These are phyloP conservation scores for Rosellinia necatrix DNA, from an alignment of 2,329 filamentous ascomycete species.

Conservation along the genomic window DNA sequence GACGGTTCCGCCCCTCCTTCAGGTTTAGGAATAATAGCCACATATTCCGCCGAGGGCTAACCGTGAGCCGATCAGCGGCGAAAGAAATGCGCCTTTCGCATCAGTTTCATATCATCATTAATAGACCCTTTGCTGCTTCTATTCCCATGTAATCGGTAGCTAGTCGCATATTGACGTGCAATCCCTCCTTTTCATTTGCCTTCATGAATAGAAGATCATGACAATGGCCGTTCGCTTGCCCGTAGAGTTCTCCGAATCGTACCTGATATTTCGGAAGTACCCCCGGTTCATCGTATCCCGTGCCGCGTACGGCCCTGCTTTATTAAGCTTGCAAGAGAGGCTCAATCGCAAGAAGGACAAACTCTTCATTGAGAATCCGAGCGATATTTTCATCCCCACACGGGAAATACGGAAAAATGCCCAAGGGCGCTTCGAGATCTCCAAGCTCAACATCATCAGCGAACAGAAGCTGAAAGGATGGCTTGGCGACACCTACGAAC, in stretches of 20 bases:
- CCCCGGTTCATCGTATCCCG: constrained; percentile 17
- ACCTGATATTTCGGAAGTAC: constrained; percentile 20
- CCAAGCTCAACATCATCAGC: constrained; percentile 17
- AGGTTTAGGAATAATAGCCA: too few relatives aligned
- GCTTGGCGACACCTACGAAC: constrained; percentile 19
- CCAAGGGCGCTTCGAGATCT: constrained; percentile 9
- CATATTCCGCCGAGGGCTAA: too few relatives aligned
- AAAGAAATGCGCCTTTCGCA: too few relatives aligned
- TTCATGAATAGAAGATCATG: not conserved
- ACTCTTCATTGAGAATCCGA: constrained; percentile 11
- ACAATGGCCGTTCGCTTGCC: constrained; percentile 12
- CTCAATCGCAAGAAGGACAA: constrained; percentile 19
- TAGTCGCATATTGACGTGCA: too few relatives aligned
- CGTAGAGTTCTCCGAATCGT: constrained; percentile 21
- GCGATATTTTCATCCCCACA: constrained; percentile 13
- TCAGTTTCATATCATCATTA: too few relatives aligned
- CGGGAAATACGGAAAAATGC: constrained; percentile 14
- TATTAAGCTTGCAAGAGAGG: constrained; percentile 12
- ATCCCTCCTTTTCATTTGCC: not conserved
- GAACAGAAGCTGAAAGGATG: constrained; percentile 19
- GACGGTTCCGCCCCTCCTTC: not conserved
- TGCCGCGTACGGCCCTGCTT: constrained; percentile 15
- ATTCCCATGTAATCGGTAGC: not conserved
- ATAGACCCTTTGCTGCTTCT: too few relatives aligned
- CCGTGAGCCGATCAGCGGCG: too few relatives aligned